Conservation (phyloP, 2,329 filamentous ascomycete species). For the Fusarium sacchari region DNA sequence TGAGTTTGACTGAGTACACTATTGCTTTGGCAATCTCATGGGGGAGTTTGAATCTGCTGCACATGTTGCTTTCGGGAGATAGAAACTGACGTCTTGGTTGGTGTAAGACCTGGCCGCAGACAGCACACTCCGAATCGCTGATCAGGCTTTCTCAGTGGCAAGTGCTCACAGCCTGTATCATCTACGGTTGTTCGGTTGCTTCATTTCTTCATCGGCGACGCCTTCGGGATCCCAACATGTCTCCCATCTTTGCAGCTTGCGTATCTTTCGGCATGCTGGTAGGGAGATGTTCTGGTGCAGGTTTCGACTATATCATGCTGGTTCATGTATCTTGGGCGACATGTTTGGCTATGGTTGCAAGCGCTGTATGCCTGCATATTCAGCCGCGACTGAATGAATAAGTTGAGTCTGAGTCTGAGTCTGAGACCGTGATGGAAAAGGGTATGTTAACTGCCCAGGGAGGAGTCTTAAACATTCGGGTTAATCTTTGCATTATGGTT, state of each 20-base stretch:
- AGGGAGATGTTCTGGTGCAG: constrained; percentile 33
- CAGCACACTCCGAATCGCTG: constrained; percentile 16
- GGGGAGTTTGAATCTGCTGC: not conserved
- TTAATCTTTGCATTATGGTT: not conserved
- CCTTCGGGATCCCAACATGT: constrained; percentile 26
- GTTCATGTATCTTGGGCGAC: constrained; percentile 42
- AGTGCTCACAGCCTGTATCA: constrained; percentile 35
- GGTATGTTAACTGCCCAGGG: constrained; percentile 8
- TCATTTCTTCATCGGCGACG: constrained; percentile 40
- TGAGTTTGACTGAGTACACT: constrained; percentile 24
- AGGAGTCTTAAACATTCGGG: not conserved
- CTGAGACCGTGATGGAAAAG: not conserved
- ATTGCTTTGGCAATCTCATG: not conserved
- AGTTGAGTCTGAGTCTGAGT: not conserved
- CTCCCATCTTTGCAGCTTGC: constrained; percentile 33
- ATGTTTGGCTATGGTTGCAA: constrained; percentile 40
- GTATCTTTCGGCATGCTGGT: constrained; percentile 26
- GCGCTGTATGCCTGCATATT: constrained; percentile 20
- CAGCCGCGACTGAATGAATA: constrained; percentile 10
- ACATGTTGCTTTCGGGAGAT: constrained; percentile 1
- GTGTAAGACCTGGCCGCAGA: constrained; percentile 27
- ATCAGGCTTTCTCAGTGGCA: constrained; percentile 33
- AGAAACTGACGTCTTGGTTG: constrained; percentile 30
- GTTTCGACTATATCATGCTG: constrained; percentile 36
- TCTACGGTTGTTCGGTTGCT: constrained; percentile 39